These are phyloP conservation scores for Leavenworthia alabamica DNA, from an alignment of 345 rosid species.

Conservation along the genomic window DNA sequence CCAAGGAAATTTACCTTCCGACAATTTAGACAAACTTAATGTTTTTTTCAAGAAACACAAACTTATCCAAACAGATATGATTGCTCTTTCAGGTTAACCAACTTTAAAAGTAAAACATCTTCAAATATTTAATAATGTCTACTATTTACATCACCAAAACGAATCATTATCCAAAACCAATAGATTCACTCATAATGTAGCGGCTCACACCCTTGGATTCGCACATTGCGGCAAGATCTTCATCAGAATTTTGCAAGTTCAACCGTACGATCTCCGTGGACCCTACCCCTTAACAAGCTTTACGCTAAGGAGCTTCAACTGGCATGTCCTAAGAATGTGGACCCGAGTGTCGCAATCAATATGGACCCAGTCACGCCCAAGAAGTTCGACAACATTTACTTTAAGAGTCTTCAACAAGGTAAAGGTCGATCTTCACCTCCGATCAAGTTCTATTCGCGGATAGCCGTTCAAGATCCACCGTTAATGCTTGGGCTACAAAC, in stretches of 20 bases:
- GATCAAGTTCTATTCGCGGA: conserved; percentile 64
- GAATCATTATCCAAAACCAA: background rate
- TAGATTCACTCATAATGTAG: conserved; percentile 24
- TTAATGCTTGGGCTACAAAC: conserved; percentile 45
- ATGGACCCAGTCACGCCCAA: conserved; percentile 65
- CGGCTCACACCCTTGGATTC: conserved; percentile 74
- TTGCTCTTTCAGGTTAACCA: conserved; percentile 68
- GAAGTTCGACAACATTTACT: conserved; percentile 58
- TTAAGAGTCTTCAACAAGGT: conserved; percentile 59
- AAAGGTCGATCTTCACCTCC: conserved; percentile 67
- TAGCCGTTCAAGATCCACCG: conserved; percentile 46
- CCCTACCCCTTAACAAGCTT: conserved; percentile 42
- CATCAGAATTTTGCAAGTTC: conserved; percentile 53
- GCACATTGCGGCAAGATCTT: conserved; percentile 55
- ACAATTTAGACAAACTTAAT: conserved; percentile 48
- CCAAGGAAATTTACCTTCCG: conserved; percentile 41
- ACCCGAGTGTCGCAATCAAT: conserved; percentile 59
- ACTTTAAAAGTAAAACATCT: background rate
- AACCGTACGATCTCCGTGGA: conserved; percentile 40
- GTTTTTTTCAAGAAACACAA: conserved; percentile 46
- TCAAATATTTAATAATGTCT: background rate
- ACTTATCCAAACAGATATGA: conserved; percentile 60
- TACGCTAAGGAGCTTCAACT: conserved; percentile 49
- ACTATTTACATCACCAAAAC: background rate
- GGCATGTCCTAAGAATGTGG: conserved; percentile 63